Evolutionary conservation across 129 eudicot species (phyloP), one percentile per base, ranked within the genome.

Genomic region (Tanacetum coccineum): DNA sequence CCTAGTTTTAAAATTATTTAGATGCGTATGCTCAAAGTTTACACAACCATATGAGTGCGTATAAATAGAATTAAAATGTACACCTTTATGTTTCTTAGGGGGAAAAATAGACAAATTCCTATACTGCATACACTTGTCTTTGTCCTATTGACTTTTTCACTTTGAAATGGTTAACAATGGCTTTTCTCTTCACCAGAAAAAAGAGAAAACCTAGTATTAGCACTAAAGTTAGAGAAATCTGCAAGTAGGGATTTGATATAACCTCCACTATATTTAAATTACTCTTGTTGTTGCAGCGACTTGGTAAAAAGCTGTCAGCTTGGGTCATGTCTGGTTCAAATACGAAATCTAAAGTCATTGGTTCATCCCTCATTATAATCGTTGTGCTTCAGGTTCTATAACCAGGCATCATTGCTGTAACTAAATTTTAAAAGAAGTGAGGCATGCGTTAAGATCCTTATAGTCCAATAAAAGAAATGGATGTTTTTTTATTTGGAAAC

Each of bases 361-460:
- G 79, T 71, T 77, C 85, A 49, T 92, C 88, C 39, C 71, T 85
- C 68, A 88, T 64, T 56, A 73, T 17, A 50, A 88, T 74, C 55
- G 77, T 14, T 15, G 96, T 82, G 70, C 81, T 81, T 72, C 84
- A 87, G 26, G 82, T 70, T 68, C 76, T 85, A 84, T 93, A 84
- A 69, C 96, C 96, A 9, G 91, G 83, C 87, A 84, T 88, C 46
- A 76, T 72, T 15, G 98, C 98, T 45, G 70, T 63, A 59, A 93
- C 98, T 93, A 79, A 76, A 78, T 76, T 70, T 53, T 19, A 46
- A 26, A 11, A 62, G 9, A 22, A 13, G 25, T 59, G 10, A 7
- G 18, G 19, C 32, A 13, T 3, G 0, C 32, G 36, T 42, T 26
- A 63, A 46, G n/a, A 63, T 46, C 30, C 4, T 15, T 53, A 55